Percentiles rank a stretch among this genome's conserved stretches.
Conservation (phyloP, 2,329 filamentous ascomycete genomes). For the Blumeria hordei region DNA sequence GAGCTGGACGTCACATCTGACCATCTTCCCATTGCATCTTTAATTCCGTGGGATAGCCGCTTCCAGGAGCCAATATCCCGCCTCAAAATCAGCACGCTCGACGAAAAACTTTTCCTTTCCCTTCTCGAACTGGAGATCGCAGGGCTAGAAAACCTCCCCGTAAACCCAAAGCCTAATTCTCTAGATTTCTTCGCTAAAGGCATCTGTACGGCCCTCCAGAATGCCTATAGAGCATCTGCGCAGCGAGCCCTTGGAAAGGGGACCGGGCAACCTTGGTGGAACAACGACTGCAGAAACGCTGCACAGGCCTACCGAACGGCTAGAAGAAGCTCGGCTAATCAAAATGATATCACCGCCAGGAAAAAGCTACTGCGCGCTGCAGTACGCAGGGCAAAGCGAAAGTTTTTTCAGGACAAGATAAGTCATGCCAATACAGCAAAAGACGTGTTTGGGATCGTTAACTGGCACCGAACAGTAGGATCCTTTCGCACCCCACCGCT, state of each 20-base stretch:
- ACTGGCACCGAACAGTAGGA: neutral
- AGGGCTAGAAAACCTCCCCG: neutral
- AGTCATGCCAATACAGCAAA: neutral
- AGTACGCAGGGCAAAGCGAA: neutral
- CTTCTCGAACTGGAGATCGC: neutral
- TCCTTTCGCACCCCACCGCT: neutral
- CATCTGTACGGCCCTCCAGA: neutral
- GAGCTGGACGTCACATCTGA: neutral
- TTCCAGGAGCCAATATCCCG: neutral
- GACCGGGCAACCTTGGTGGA: neutral
- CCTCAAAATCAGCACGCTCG: neutral
- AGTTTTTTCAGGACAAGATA: neutral
- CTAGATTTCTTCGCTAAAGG: neutral
- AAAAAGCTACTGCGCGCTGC: neutral
- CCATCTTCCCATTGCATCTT: neutral
- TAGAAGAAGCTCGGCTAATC: neutral
- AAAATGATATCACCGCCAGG: neutral
- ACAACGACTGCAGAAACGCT: neutral
- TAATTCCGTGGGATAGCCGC: neutral
- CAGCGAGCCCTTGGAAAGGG: neutral
- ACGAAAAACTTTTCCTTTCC: neutral
- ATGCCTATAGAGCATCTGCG: neutral
- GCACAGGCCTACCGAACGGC: neutral
- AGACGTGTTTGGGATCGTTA: neutral
- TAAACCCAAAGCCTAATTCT: neutral